Evolutionary conservation across 371 early-diverging fungal genomes (phyloP), one percentile per base, ranked within the genome.

Genomic region (Apophysomyces trapeziformis): DNA sequence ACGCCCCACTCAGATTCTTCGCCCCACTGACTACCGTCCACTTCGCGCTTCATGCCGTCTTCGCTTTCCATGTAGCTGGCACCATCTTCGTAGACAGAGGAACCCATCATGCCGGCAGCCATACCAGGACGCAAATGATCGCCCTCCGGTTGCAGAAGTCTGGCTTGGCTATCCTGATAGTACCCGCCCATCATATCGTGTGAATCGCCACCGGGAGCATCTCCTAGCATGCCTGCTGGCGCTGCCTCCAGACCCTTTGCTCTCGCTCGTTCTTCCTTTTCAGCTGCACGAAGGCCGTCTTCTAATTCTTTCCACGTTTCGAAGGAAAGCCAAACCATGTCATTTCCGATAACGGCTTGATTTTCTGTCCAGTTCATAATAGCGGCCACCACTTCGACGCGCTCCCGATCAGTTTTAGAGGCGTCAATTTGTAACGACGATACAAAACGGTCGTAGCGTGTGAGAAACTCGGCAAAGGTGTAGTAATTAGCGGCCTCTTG

Each of bases 241-340:
- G 57, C 61, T 16, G 65, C 41, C 21, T 56, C 65, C 57, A 54
- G 68, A 57, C 64, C 78, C 68, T 87, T 88, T 13, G 78, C 74
- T 38, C 83, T 82, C 35, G 75, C 76, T 21, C 88, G 78, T 57
- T 88, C 87, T 45, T 87, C 91, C 61, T 91, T 90, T 78, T 95
- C 94, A 43, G 84, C 78, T 1, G 82, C 78, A 18, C 93, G 83
- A 35, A 96, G 77, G 18, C 87, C 87, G 63, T 92, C 90, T 64
- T 96, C 96, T 18, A 95, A 68, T 56, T 87, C 87, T 61, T 88
- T 89, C 93, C 93, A 94, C 7, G 86, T 89, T 37, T 85, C 85
- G 59, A 90, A 90, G 1, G 85, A 78, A 43, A 92, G 72, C 80
- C 89, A 92, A 16, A 92, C 83, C 71, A 82, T 85, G 16, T 80